A percentile compares a stretch with the other conserved stretches of the same genome.
phyloP scores from a whole-genome alignment of 2,329 filamentous ascomycete species.

The Bipolaris cookei region DNA sequence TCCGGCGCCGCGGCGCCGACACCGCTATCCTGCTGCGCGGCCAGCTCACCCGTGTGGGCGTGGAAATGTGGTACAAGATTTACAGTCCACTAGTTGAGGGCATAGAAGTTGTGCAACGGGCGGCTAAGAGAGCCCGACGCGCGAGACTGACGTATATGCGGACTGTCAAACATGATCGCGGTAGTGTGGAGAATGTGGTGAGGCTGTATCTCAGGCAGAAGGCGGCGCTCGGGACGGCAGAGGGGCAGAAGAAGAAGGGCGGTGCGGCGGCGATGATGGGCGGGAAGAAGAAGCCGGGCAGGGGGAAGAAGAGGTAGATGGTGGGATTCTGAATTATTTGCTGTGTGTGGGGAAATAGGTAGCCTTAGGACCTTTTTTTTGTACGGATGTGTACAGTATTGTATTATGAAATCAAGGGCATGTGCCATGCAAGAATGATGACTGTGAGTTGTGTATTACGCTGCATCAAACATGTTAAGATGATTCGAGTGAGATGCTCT shows the following conservation, averaged over 20 bases:
- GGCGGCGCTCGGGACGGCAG: slow-evolving; percentile 43
- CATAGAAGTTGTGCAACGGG: slow-evolving; percentile 91
- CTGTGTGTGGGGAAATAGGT: too few species aligned
- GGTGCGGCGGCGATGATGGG: slow-evolving; percentile 31
- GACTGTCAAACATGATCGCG: slow-evolving; percentile 47
- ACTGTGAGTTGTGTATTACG: too few species aligned
- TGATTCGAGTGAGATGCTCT: too few species aligned
- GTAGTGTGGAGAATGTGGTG: slow-evolving; percentile 49
- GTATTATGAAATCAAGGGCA: slow-evolving; percentile 6
- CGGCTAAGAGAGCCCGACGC: slow-evolving; percentile 81
- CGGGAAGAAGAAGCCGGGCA: slow-evolving; percentile 36
- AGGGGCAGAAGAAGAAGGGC: slow-evolving; percentile 40
- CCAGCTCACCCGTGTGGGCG: slow-evolving; percentile 81
- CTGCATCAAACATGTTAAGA: too few species aligned
- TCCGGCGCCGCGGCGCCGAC: slow-evolving; percentile 84
- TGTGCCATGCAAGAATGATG: neutral
- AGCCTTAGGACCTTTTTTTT: neutral
- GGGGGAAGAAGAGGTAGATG: slow-evolving; percentile 40
- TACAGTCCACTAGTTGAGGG: slow-evolving; percentile 88
- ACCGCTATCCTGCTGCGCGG: slow-evolving; percentile 86
- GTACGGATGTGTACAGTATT: slow-evolving; percentile 18
- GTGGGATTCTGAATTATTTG: too few species aligned
- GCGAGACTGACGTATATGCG: slow-evolving; percentile 92
- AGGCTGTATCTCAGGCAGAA: slow-evolving; percentile 47
- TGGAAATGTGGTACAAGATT: slow-evolving; percentile 98